Conservation (phyloP, 768 basidiomycete species). For the Macrolepiota dolichaula region DNA sequence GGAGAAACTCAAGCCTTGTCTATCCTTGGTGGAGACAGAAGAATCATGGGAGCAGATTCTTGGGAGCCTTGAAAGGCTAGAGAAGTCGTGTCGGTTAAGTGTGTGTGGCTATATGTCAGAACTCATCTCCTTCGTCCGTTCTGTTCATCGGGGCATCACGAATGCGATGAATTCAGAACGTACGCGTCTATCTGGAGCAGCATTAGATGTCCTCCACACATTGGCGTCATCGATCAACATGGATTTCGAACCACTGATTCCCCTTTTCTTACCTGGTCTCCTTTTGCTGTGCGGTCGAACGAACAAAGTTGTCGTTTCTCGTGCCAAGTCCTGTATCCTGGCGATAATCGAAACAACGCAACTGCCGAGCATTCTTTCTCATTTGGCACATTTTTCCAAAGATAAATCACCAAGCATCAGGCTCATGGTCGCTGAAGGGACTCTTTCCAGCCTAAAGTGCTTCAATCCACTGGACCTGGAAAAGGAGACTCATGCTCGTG, state of each 20-base stretch:
- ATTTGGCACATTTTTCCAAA: conserved; percentile 53
- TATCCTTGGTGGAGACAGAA: conserved; percentile 61
- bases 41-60: conserved; percentile 76
- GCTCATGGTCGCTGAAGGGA: conserved; percentile 60
- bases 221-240: conserved; percentile 53
- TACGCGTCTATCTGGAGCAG: conserved; percentile 63
- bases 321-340: conserved; percentile 58
- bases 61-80: conserved; percentile 43
- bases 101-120: conserved; percentile 47
- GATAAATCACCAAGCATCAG: conserved; percentile 71
- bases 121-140: conserved; percentile 47
- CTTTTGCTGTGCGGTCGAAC: conserved; percentile 66
- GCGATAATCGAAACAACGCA: conserved; percentile 66
- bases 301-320: conserved; percentile 73
- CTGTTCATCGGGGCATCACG: conserved; percentile 49
- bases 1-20: conserved; percentile 34
- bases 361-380: conserved; percentile 57
- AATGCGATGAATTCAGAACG: conserved; percentile 71
- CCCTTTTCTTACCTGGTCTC: conserved; percentile 66
- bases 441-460: conserved; percentile 64
- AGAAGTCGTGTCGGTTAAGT: conserved; percentile 46
- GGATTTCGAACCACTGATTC: conserved; percentile 64
- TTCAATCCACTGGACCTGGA: conserved; percentile 80
- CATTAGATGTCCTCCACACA: conserved; percentile 57
- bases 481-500: conserved; percentile 57